phyloP scores from a whole-genome alignment of 2,329 filamentous ascomycete species.

The Colletotrichum australisinense region DNA sequence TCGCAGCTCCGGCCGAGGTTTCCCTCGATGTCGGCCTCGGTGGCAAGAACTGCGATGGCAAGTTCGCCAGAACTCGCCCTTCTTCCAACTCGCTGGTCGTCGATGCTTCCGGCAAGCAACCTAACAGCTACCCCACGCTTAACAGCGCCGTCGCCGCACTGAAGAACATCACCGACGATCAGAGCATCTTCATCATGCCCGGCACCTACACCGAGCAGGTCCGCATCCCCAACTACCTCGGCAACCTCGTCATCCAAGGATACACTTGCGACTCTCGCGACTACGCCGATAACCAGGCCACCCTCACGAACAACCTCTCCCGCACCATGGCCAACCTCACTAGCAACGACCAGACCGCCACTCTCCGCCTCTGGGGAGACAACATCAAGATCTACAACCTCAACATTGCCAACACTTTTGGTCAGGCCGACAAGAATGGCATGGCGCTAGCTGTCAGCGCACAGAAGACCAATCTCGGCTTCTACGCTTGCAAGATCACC shows the following conservation, averaged over 20 bases:
- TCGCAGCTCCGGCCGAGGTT: background rate
- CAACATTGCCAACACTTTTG: slow-evolving; percentile 56
- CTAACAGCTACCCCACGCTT: slow-evolving; percentile 23
- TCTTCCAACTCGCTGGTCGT: slow-evolving; percentile 4
- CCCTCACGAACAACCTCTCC: slow-evolving; percentile 42
- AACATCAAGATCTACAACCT: slow-evolving; percentile 63
- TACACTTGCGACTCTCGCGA: slow-evolving; percentile 58
- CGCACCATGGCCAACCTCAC: slow-evolving; percentile 53
- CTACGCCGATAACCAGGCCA: slow-evolving; percentile 63
- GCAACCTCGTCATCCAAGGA: slow-evolving; percentile 63
- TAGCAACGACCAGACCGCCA: slow-evolving; percentile 56
- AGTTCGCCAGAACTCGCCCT: slow-evolving; percentile 14
- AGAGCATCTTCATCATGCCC: slow-evolving; percentile 68
- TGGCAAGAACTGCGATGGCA: slow-evolving; percentile 11
- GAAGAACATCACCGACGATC: slow-evolving; percentile 39
- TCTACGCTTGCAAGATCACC: slow-evolving; percentile 62
- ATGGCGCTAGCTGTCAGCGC: slow-evolving; percentile 67
- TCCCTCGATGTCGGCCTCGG: background rate
- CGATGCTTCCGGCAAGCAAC: slow-evolving; percentile 18
- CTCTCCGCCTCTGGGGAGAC: slow-evolving; percentile 60
- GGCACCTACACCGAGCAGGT: slow-evolving; percentile 57
- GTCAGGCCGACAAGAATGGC: slow-evolving; percentile 58
- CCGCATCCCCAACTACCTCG: slow-evolving; percentile 15
- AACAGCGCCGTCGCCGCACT: slow-evolving; percentile 35
- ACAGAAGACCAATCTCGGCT: slow-evolving; percentile 48